Percentiles rank a stretch among this genome's conserved stretches.
These are phyloP conservation scores for Boletus patriciae DNA, from an alignment of 768 basidiomycete genomes.

Conservation along the genomic window DNA sequence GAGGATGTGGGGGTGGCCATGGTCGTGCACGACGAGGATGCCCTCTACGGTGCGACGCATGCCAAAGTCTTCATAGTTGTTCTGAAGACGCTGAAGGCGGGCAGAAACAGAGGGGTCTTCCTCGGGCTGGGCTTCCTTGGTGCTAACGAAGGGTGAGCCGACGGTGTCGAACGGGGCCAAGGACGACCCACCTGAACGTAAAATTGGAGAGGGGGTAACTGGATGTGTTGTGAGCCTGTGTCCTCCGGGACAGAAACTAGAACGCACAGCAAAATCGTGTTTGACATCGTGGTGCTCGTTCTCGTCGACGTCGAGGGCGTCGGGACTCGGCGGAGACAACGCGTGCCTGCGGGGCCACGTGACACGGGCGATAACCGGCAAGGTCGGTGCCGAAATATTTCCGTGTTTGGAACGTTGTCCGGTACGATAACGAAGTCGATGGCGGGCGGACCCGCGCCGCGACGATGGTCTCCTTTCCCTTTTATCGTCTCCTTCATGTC, in stretches of 20 bases:
- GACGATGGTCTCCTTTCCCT: not conserved
- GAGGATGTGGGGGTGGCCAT: slow-evolving; percentile 95
- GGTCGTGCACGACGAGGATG: slow-evolving; percentile 80
- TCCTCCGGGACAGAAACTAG: not conserved
- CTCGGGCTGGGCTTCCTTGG: slow-evolving; percentile 95
- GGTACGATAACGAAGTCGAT: not conserved
- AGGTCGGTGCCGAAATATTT: slow-evolving; percentile 1
- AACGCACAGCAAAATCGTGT: slow-evolving; percentile 51
- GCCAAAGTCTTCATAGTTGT: slow-evolving; percentile 96
- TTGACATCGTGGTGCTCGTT: slow-evolving; percentile 43
- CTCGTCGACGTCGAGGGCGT: slow-evolving; percentile 22
- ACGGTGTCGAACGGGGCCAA: slow-evolving; percentile 1
- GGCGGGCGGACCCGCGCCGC: not conserved
- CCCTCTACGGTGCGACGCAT: slow-evolving; percentile 95
- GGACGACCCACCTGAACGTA: slow-evolving; percentile 71
- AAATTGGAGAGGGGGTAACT: slow-evolving; percentile 90
- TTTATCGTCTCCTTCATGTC: slow-evolving; percentile 13
- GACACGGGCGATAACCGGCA: slow-evolving; percentile 1
- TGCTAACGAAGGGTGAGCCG: slow-evolving; percentile 47
- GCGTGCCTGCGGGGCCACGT: slow-evolving; percentile 10
- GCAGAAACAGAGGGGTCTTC: slow-evolving; percentile 97
- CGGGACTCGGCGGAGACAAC: slow-evolving; percentile 10
- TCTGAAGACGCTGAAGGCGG: slow-evolving; percentile 88
- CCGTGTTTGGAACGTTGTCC: not conserved
- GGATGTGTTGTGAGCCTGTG: not conserved